phyloP scores from a whole-genome alignment of 2,329 filamentous ascomycete species.

The Exophiala phaeomuriformis region DNA sequence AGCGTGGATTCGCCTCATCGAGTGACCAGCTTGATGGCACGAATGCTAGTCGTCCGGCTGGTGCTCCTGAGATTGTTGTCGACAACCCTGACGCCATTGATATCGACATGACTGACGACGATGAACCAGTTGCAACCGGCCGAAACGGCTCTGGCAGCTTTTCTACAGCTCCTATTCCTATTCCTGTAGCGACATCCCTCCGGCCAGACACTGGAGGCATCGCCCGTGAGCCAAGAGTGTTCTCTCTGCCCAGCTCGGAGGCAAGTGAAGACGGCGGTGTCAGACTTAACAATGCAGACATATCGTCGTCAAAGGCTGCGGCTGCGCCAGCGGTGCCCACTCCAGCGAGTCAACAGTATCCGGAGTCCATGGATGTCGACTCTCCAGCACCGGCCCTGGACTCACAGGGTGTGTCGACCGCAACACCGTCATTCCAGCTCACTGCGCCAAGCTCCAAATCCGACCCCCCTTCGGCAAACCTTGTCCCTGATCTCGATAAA shows the following conservation, averaged over 20 bases:
- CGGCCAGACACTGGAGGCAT: not conserved
- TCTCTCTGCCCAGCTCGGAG: constrained; percentile 11
- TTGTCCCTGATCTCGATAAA: no score
- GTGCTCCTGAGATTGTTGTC: not conserved
- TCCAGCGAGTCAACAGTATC: no score
- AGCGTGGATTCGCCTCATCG: not conserved
- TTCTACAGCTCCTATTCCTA: not conserved
- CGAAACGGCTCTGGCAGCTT: not conserved
- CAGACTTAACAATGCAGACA: constrained; percentile 3
- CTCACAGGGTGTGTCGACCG: no score
- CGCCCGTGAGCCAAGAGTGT: not conserved
- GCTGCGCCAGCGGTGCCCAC: not conserved
- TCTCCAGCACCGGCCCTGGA: no score
- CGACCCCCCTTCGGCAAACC: no score
- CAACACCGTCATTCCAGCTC: no score
- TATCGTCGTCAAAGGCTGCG: constrained; percentile 2
- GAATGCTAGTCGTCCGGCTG: not conserved
- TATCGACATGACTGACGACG: constrained; percentile 55
- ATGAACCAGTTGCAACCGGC: constrained; percentile 29
- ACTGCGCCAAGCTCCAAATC: no score
- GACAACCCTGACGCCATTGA: constrained; percentile 25
- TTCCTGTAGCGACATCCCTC: not conserved
- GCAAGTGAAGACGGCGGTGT: constrained; percentile 24
- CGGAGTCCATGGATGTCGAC: no score
- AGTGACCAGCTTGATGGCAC: constrained; percentile 7